Evolutionary conservation across 2,329 filamentous ascomycete genomes (phyloP).

Genomic region (Fusarium nodosum): DNA sequence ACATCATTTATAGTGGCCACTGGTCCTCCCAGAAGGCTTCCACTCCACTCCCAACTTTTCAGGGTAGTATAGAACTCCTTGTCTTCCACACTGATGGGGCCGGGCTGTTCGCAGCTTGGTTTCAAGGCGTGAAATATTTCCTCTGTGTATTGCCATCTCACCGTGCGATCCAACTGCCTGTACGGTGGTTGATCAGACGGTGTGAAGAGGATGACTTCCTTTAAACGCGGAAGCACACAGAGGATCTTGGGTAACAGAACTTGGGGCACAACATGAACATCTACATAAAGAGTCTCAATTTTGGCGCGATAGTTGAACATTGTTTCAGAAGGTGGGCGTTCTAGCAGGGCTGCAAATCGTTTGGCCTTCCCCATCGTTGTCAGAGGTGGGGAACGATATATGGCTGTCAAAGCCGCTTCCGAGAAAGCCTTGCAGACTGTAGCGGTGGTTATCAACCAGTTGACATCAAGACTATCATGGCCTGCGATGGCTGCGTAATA

Average conservation of each 20-base stretch:
- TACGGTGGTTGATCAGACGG: slow-evolving; percentile 77
- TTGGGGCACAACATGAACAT: slow-evolving; percentile 73
- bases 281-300: slow-evolving; percentile 76
- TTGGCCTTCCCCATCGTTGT: slow-evolving; percentile 61
- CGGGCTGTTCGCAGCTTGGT: slow-evolving; percentile 59
- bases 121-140: slow-evolving; percentile 75
- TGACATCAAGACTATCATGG: slow-evolving; percentile 61
- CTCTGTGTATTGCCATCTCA: slow-evolving; percentile 78
- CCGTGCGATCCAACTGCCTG: slow-evolving; percentile 65
- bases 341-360: slow-evolving; percentile 66
- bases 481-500: slow-evolving; percentile 70
- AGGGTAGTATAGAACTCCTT: slow-evolving; percentile 56
- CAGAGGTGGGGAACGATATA: slow-evolving; percentile 79
- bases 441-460: slow-evolving; percentile 76
- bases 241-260: slow-evolving; percentile 66
- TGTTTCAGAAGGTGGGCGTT: slow-evolving; percentile 63
- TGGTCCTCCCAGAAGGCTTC: slow-evolving; percentile 63
- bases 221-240: slow-evolving; percentile 73
- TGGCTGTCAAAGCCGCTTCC: slow-evolving; percentile 78
- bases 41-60: slow-evolving; percentile 73
- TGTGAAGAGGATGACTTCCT: slow-evolving; percentile 79
- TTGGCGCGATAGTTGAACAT: slow-evolving; percentile 77
- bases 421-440: slow-evolving; percentile 73
- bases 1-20: slow-evolving; percentile 65
- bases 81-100: slow-evolving; percentile 47